A percentile compares a stretch with the other conserved stretches of the same genome.
phyloP scores from a whole-genome alignment of 2,329 filamentous ascomycete genomes.

The Byssoonygena ceratinophila region DNA sequence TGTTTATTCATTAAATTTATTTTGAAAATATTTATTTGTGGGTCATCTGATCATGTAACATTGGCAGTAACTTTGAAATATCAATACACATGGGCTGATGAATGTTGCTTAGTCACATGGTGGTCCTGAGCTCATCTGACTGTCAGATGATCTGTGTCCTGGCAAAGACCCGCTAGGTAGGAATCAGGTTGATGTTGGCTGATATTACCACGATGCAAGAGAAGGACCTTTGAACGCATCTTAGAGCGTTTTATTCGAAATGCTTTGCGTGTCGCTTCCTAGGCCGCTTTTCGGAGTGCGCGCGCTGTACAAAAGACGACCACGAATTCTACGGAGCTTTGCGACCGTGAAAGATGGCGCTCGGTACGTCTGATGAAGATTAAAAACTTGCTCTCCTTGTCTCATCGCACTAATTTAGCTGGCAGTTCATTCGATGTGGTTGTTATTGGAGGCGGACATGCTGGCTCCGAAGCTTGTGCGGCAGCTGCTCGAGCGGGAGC shows the following conservation, averaged over 20 bases:
- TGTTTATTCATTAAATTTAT: too few relatives aligned
- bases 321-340: slow-evolving; percentile 24
- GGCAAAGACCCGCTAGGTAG: too few relatives aligned
- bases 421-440: slow-evolving; percentile 73
- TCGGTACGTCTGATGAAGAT: slow-evolving; percentile 23
- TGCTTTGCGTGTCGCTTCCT: neutral
- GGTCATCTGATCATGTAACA: too few relatives aligned
- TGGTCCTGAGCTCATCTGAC: too few relatives aligned
- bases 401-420: slow-evolving; percentile 6
- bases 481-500: slow-evolving; percentile 83
- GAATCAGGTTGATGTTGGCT: too few relatives aligned
- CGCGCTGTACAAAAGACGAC: slow-evolving; percentile 19
- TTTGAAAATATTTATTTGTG: too few relatives aligned
- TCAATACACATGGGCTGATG: too few relatives aligned
- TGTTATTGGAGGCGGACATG: slow-evolving; percentile 91
- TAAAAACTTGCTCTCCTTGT: neutral
- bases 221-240: too few relatives aligned
- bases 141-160: too few relatives aligned
- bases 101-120: too few relatives aligned
- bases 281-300: slow-evolving; percentile 2
- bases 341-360: slow-evolving; percentile 32
- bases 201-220: too few relatives aligned
- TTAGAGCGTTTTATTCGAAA: neutral
- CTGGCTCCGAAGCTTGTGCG: slow-evolving; percentile 84
- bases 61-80: too few relatives aligned